Base-by-base conservation (phyloP, 2,329 filamentous ascomycete genomes). In the Fusarium torulosum region DNA sequence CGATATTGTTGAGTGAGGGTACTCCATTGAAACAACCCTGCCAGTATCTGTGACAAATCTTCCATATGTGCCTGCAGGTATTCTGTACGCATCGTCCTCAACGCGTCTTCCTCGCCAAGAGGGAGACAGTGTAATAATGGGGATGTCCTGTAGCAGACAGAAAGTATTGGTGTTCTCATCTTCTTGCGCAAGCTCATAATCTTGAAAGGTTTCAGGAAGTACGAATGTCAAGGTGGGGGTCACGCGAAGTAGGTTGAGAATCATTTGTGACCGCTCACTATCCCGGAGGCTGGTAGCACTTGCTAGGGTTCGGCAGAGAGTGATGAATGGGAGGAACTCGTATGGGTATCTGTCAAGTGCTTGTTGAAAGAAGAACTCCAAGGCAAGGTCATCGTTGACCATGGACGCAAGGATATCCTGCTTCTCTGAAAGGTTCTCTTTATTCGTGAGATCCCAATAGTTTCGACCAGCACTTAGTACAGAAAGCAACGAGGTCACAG, bases 91-190 rank as follows among this genome's bases (percentile, higher is more conserved):
- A 55, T 86, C 82, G 42, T 85, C 81, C 40, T 81, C 80, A 17
- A 79, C 75, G 9, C 79, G 75, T 31, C 80, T 74, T 60, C 81
- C 79, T 59, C 80, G 82, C 72, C 83, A 82, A 17, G 78, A 79
- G 59, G 84, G 75, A 51, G 80, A 75, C 64, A 83, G 75, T 6
- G 79, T 79, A 63, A 95, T 91, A 4, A 94, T 83, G 2, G 88
- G 83, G 9, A 94, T 80, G 51, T 89, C 84, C 43, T 85, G 82
- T 2, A 84, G 81, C 6, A 97, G 85, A 62, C 87, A 84, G 62
- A 97, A 91, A 19, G 88, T 88, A 71, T 96, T 96, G 25, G 88
- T 88, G 69, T 96, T 94, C 60, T 96, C 92, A 67, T 97, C 93
- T 78, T 97, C 94, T 53, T 91, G 89, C 38, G 91, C 89, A 14